Evolutionary conservation across 345 rosid species (phyloP), one percentile per base, ranked within the genome.

Genomic region (Aquilaria sinensis): DNA sequence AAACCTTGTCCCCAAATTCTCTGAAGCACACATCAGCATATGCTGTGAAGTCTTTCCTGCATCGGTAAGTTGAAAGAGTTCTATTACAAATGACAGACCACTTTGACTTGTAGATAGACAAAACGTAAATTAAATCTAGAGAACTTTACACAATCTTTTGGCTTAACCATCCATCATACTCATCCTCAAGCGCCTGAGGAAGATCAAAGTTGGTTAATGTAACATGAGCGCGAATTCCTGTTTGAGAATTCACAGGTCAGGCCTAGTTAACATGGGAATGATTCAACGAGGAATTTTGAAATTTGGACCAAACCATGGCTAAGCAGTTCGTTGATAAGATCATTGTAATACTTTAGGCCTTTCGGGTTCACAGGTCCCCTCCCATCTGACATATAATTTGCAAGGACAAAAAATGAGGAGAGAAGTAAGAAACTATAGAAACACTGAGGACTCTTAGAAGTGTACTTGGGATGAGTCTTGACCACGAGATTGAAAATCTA

Each of bases 1-100:
- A 73, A 65, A 88, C 82, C 61, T 86, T 76, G 9, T 84, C 77
- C 3, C 97, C 96, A 34, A 91, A 88, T 73, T 88, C 92, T 57
- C 75, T 77, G 63, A 86, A 91, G 75, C 97, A 88, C 50, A 72
- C 86, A 43, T 88, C 86, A 43, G 91, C 89, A 80, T 71, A 91
- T 47, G 70, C 79, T 53, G 88, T 80, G 80, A 86, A 91, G 67
- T 91, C 97, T 58, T 80, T 67, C 76, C 96, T 88, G 85, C 85
- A 80, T 56, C 31, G 45, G 47, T 12, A 52, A 54, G 16, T 8
- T 1, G 37, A 67, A 9, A 15, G 30, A 0, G 7, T n/a, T n/a
- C 10, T 15, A 10, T 10, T 45, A 13, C 2, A 29, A 53, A 59
- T 47, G 52, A 57, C 60, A 34, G 30, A 11, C 13, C 10, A 47